A percentile compares a stretch with the other conserved stretches of the same genome.
These are phyloP conservation scores for Euphrasia confusa DNA, from an alignment of 257 asterid genomes.

Conservation along the genomic window DNA sequence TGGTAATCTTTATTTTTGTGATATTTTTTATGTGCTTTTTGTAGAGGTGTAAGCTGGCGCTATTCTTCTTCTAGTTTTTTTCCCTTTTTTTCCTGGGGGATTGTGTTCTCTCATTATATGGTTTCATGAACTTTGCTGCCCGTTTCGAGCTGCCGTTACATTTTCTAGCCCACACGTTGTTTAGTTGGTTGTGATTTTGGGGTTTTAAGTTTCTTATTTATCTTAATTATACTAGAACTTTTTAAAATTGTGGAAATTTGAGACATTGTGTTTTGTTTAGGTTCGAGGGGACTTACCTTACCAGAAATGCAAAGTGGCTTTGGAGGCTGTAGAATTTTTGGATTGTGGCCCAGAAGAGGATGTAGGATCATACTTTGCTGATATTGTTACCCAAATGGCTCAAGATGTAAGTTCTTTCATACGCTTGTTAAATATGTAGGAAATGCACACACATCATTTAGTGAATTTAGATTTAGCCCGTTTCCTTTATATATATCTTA, in stretches of 20 bases:
- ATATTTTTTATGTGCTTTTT: neutral
- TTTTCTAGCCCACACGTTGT: neutral
- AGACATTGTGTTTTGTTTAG: constrained; percentile 29
- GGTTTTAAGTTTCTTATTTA: constrained; percentile 1
- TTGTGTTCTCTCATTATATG: neutral
- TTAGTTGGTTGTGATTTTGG: neutral
- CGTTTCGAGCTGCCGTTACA: neutral
- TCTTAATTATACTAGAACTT: neutral
- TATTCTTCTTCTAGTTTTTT: neutral
- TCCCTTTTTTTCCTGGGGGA: neutral
- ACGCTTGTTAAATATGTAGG: constrained; percentile 4
- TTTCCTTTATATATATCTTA: neutral
- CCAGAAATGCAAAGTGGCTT: constrained; percentile 78
- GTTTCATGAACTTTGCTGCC: neutral
- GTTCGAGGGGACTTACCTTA: constrained; percentile 89
- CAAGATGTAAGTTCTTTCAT: constrained; percentile 67
- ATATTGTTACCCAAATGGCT: constrained; percentile 87
- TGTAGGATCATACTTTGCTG: constrained; percentile 91
- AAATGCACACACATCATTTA: neutral
- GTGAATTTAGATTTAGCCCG: neutral
- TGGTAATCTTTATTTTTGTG: constrained; percentile 40
- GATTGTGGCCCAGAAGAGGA: constrained; percentile 71
- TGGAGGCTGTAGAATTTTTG: constrained; percentile 81
- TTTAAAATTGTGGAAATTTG: constrained; percentile 7
- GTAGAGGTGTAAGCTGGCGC: constrained; percentile 7